phyloP scores from a whole-genome alignment of 2,329 filamentous ascomycete species.

The Harringtonia lauricola region DNA sequence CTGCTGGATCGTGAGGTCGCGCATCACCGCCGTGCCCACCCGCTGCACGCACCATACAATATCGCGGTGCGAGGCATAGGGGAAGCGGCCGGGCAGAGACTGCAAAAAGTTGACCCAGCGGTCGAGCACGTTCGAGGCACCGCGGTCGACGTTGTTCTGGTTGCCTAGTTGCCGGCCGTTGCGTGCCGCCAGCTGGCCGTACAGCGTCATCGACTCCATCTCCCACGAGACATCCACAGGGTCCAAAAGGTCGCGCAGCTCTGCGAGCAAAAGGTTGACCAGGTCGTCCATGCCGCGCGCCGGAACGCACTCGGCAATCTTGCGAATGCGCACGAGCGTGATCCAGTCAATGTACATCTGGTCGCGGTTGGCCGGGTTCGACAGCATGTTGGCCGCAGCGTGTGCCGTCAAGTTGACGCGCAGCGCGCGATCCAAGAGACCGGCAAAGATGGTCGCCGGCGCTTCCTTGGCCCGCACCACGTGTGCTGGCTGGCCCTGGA shows the following conservation, averaged over 20 bases:
- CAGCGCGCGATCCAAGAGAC: constrained; percentile 74
- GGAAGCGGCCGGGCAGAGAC: constrained; percentile 58
- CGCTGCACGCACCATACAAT: constrained; percentile 68
- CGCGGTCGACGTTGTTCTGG: constrained; percentile 25
- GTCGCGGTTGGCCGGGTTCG: constrained; percentile 77
- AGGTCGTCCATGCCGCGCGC: constrained; percentile 55
- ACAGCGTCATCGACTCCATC: constrained; percentile 48
- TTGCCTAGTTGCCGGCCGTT: constrained; percentile 30
- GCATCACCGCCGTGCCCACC: constrained; percentile 64
- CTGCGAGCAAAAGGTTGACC: constrained; percentile 48
- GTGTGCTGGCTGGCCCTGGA: constrained; percentile 74
- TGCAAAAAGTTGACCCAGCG: constrained; percentile 66
- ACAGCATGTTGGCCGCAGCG: constrained; percentile 85
- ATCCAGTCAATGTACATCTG: constrained; percentile 96
- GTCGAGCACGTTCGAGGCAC: constrained; percentile 59
- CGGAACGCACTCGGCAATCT: constrained; percentile 52
- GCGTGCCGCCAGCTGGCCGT: constrained; percentile 43
- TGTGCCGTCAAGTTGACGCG: constrained; percentile 90
- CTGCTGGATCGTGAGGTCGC: constrained; percentile 69
- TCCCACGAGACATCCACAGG: constrained; percentile 57
- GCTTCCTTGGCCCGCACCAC: constrained; percentile 79
- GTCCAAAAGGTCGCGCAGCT: constrained; percentile 60
- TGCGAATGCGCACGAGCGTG: constrained; percentile 49
- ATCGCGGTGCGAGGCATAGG: constrained; percentile 59
- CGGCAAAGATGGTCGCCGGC: constrained; percentile 80